These are phyloP conservation scores for Diacronema lutheri DNA, from an alignment of 78 protist species.

Conservation along the genomic window DNA sequence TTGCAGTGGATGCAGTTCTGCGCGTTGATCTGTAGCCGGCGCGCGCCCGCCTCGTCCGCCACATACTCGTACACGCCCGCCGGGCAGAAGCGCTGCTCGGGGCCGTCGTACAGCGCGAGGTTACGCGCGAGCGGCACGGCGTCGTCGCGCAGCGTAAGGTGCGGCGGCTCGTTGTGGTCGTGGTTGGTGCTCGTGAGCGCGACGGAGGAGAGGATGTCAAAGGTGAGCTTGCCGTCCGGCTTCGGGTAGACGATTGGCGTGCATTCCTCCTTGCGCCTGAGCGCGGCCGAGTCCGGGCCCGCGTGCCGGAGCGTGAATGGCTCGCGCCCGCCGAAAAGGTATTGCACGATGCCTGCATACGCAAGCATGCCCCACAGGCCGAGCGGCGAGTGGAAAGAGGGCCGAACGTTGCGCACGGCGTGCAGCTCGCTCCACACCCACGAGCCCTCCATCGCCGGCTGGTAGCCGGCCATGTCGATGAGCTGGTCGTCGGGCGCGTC, in stretches of 20 bases:
- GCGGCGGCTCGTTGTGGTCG: slow-evolving; percentile 90
- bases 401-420: slow-evolving; percentile 79
- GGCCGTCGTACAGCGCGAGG: slow-evolving; percentile 61
- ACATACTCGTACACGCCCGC: slow-evolving; percentile 95
- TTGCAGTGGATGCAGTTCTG: slow-evolving; percentile 98
- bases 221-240: slow-evolving; percentile 88
- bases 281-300: slow-evolving; percentile 49
- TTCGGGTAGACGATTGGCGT: slow-evolving; percentile 86
- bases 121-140: slow-evolving; percentile 50
- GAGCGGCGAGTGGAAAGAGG: slow-evolving; percentile 40
- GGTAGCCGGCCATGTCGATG: neutral
- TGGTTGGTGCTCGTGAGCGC: slow-evolving; percentile 87
- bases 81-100: slow-evolving; percentile 90
- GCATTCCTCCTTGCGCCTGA: neutral
- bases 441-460: neutral
- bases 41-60: slow-evolving; percentile 44
- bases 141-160: slow-evolving; percentile 58
- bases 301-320: slow-evolving; percentile 76
- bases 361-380: neutral
- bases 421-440: slow-evolving; percentile 87
- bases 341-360: slow-evolving; percentile 58
- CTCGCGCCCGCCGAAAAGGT: slow-evolving; percentile 63
- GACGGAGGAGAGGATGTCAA: slow-evolving; percentile 86
- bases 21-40: slow-evolving; percentile 82
- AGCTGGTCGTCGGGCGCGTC: neutral